Evolutionary conservation across 2,329 filamentous ascomycete species (phyloP).

Genomic region (Scolecobasidium constrictum): DNA sequence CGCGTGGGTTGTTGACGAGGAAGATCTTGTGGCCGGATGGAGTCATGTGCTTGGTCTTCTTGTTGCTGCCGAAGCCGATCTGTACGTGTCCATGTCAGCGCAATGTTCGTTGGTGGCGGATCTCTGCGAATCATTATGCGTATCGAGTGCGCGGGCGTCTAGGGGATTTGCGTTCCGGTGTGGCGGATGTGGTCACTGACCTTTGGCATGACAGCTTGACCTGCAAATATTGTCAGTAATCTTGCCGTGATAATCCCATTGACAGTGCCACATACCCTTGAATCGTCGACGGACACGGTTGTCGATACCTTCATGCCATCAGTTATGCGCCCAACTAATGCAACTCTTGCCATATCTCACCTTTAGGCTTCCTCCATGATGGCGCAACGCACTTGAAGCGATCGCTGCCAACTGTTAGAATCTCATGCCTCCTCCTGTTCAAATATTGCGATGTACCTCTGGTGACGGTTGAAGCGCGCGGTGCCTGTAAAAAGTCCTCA

Average conservation of each 20-base stretch:
- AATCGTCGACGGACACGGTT: conserved; percentile 95
- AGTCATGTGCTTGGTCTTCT: conserved; percentile 98
- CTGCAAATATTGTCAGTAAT: too few relatives aligned
- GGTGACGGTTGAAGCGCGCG: conserved; percentile 93
- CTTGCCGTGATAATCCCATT: too few relatives aligned
- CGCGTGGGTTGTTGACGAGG: conserved; percentile 92
- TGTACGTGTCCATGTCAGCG: conserved; percentile 30
- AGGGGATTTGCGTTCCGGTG: too few relatives aligned
- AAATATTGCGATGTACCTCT: conserved; percentile 39
- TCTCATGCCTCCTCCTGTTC: not conserved
- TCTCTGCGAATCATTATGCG: too few relatives aligned
- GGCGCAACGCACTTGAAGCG: conserved; percentile 84
- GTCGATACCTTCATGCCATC: conserved; percentile 63
- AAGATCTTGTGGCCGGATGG: conserved; percentile 99
- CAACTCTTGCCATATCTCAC: not conserved
- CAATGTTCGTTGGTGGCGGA: not conserved
- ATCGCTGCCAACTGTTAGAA: conserved; percentile 44
- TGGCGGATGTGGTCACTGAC: conserved; percentile 48
- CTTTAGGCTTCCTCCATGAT: conserved; percentile 99
- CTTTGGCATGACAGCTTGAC: conserved; percentile 93
- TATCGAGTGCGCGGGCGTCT: too few relatives aligned
- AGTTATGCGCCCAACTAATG: not conserved
- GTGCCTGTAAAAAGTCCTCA: conserved; percentile 52
- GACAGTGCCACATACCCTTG: conserved; percentile 41
- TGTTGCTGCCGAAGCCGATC: conserved; percentile 99